A percentile compares a stretch with the other conserved stretches of the same genome.
Conservation (phyloP, 2,329 filamentous ascomycete species). For the Aspergillus oerlinghausenensis region DNA sequence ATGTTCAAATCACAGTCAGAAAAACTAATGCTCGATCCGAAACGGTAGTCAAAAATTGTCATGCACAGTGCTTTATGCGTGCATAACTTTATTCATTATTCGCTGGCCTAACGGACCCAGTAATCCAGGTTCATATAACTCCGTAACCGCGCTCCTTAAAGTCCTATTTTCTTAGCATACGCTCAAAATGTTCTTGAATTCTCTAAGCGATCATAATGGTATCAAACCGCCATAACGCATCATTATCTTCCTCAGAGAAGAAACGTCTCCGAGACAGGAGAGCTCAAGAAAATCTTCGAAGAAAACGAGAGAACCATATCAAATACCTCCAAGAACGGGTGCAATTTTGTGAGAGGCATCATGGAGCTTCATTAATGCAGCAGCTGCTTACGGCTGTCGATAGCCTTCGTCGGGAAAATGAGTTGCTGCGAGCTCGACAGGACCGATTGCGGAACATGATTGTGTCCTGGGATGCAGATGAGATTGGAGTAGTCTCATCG, state of each 20-base stretch:
- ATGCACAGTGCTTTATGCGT: not conserved
- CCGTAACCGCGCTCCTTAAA: not conserved
- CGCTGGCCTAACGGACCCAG: no score
- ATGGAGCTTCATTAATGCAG: not conserved
- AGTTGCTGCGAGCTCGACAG: not conserved
- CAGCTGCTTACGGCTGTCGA: not conserved
- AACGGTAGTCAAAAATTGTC: not conserved
- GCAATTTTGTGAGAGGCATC: slow-evolving; percentile 1
- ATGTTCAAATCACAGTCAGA: no score
- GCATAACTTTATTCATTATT: not conserved
- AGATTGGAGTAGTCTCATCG: not conserved
- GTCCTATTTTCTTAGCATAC: not conserved
- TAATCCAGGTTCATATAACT: not conserved
- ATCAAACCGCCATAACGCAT: not conserved
- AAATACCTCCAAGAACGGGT: slow-evolving; percentile 2
- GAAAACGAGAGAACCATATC: slow-evolving; percentile 4
- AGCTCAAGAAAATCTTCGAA: slow-evolving; percentile 5
- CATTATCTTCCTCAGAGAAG: slow-evolving; percentile 2
- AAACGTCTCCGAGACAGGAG: slow-evolving; percentile 9
- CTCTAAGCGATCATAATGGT: not conserved
- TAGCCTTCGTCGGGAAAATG: not conserved
- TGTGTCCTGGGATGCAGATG: not conserved
- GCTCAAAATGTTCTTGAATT: not conserved
- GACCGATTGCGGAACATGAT: not conserved
- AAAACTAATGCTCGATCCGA: not conserved